Evolutionary conservation across 2,329 filamentous ascomycete genomes (phyloP), one percentile per base, ranked within the genome.

Genomic region (Penicillium capsulatum): DNA sequence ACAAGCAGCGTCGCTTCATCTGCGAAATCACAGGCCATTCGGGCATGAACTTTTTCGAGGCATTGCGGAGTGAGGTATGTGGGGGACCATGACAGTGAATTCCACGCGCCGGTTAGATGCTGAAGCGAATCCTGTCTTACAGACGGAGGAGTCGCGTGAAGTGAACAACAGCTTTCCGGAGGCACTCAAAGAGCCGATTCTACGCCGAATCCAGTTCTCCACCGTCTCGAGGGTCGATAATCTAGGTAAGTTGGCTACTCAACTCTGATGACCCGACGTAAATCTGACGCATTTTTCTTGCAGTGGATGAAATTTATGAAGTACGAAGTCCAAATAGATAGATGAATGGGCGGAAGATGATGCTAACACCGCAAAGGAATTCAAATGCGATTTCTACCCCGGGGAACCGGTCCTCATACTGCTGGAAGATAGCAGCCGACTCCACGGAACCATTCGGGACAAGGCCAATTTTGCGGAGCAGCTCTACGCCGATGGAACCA

Each of bases 21-120:
- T 95, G 94, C 66, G 86, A 94, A 62, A 94, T 97, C 51, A 95
- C 89, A 9, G 92, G 92, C 38, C 91, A 94, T 64, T 94, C 89
- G 19, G 84, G 84, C 37, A 73, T 96, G 51, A 91, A 81, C 3
- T 98, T 94, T 66, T 96, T 96, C 59, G 88, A 95, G 53, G 92
- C 92, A 17, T 77, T 91, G 19, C 81, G 86, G 65, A 94, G 88
- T 69, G 89, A 96, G 79, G 88, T 94, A 76, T 50, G 82, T 71
- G 39, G 39, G n/a, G n/a, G n/a, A n/a, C n/a, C n/a, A n/a, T n/a
- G n/a, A n/a, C n/a, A n/a, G n/a, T n/a, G n/a, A n/a, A n/a, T n/a
- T n/a, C n/a, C n/a, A n/a, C n/a, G n/a, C n/a, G n/a, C n/a, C n/a
- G n/a, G n/a, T n/a, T n/a, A n/a, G 22, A 13, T n/a, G 17, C 20